Evolutionary conservation across 805 yeast genomes (phyloP), one percentile per base, ranked within the genome.

Genomic region (Saccharomyces jurei): DNA sequence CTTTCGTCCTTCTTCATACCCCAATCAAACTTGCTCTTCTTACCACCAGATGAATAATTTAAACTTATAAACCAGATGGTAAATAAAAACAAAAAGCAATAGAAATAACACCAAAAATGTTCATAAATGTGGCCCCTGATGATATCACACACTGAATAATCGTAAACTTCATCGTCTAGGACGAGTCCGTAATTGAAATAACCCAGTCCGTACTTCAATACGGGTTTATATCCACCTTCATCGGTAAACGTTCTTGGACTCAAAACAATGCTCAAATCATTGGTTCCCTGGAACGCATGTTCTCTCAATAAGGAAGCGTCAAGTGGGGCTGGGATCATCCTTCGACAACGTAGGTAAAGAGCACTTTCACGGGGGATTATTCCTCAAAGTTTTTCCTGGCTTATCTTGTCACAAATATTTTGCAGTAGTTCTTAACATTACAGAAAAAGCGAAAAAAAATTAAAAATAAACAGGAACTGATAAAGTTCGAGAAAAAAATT

Each of bases 241-340:
- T 58, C 61, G 11, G 63, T 56, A 52, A 65, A 69, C 17, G 69
- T 69, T 0, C 54, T 59, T 22, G 65, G 61, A 46, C 63, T 53
- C 51, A 70, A 56, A 11, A 70, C 71, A 21, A 55, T 56, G 5
- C 54, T 50, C n/a, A 70, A 53, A 52, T 68, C 67, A 1, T 64
- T 63, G 3, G 63, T 65, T 26, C 72, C 74, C n/a, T 64, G 60
- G 50, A 57, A 73, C 4, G 68, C 63, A 53, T 73, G 75, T 49
- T 73, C 76, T 56, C 73, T 68, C 11, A 72, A 55, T 26, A 73
- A 53, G 10, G 64, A 69, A 10, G 72, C 65, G 49, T 73, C 76
- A n/a, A 62, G 56, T 22, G 71, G 72, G 17, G 66, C 66, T 25
- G 75, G 74, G 48, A 71, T 65, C 73, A 70, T 69, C 46, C 9